Evolutionary conservation across 2,329 filamentous ascomycete species (phyloP).

Genomic region (Penicillium janthinellum): DNA sequence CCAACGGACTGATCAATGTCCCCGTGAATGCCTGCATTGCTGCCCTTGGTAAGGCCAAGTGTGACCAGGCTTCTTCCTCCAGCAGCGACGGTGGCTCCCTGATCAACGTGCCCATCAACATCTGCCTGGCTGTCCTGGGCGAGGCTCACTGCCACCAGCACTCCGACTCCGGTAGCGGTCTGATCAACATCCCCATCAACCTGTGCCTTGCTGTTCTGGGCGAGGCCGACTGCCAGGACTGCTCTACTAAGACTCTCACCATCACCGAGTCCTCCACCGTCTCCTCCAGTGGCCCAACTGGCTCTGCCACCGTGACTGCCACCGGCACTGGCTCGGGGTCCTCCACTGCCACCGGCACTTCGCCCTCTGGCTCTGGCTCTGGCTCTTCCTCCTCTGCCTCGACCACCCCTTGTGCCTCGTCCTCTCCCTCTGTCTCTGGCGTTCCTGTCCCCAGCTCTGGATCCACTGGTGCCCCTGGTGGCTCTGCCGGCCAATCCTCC

Average conservation of each 20-base stretch:
- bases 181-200: conserved; percentile 33
- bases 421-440: not conserved
- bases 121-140: conserved; percentile 34
- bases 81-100: conserved; percentile 15
- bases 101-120: conserved; percentile 32
- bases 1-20: conserved; percentile 28
- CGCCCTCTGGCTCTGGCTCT: not conserved
- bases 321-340: not conserved
- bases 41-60: conserved; percentile 4
- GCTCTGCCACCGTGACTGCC: conserved; percentile 8
- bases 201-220: conserved; percentile 31
- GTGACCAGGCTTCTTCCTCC: conserved; percentile 12
- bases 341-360: not conserved
- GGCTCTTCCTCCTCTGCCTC: not conserved
- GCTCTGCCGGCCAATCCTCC: not conserved
- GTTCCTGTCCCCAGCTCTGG: not conserved
- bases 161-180: conserved; percentile 18
- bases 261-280: conserved; percentile 1
- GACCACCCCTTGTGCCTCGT: not conserved
- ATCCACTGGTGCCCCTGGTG: conserved; percentile 7
- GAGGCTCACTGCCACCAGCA: conserved; percentile 29
- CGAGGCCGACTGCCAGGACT: conserved; percentile 27
- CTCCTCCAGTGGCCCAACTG: not conserved
- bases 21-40: conserved; percentile 28
- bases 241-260: conserved; percentile 3